Percentiles rank a stretch among this genome's conserved stretches.
Evolutionary conservation across 2,329 filamentous ascomycete genomes (phyloP).

Genomic region (Calonectria pauciramosa): DNA sequence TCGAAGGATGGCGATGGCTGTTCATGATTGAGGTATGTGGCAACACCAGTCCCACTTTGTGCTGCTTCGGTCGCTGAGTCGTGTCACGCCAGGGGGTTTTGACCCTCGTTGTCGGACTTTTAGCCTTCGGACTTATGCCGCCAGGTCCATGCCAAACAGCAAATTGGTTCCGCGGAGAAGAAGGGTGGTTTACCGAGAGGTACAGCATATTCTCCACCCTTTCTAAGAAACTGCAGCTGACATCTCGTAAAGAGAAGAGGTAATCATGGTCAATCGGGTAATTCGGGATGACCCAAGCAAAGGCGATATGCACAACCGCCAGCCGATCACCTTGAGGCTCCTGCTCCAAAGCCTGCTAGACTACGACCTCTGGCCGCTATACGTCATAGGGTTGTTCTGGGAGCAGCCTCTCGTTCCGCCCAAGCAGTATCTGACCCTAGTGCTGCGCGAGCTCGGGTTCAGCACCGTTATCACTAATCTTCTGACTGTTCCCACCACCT

Average conservation of each 20-base stretch:
- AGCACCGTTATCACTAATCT: constrained; percentile 34
- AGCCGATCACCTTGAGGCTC: constrained; percentile 57
- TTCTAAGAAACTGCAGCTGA: background rate
- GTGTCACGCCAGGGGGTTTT: constrained; percentile 39
- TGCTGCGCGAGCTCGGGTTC: constrained; percentile 49
- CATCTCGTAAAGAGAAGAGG: constrained; percentile 56
- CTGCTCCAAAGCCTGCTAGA: constrained; percentile 67
- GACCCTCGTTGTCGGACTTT: constrained; percentile 46
- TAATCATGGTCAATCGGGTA: constrained; percentile 69
- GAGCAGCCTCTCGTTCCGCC: constrained; percentile 59
- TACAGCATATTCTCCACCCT: background rate
- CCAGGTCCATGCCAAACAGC: constrained; percentile 58
- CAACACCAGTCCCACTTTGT: background rate
- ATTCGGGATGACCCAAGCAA: constrained; percentile 70
- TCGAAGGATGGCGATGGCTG: constrained; percentile 71
- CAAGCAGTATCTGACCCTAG: constrained; percentile 65
- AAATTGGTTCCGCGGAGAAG: constrained; percentile 65
- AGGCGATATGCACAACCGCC: constrained; percentile 71
- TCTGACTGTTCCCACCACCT: constrained; percentile 30
- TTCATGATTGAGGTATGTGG: constrained; percentile 55
- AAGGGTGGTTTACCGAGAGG: constrained; percentile 56
- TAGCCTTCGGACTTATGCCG: constrained; percentile 43
- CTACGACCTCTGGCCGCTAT: constrained; percentile 70
- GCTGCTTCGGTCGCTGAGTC: background rate
- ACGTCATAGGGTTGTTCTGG: constrained; percentile 64